These are phyloP conservation scores for Wickerhamomyces sydowiorum DNA, from an alignment of 805 yeast genomes.

Conservation along the genomic window DNA sequence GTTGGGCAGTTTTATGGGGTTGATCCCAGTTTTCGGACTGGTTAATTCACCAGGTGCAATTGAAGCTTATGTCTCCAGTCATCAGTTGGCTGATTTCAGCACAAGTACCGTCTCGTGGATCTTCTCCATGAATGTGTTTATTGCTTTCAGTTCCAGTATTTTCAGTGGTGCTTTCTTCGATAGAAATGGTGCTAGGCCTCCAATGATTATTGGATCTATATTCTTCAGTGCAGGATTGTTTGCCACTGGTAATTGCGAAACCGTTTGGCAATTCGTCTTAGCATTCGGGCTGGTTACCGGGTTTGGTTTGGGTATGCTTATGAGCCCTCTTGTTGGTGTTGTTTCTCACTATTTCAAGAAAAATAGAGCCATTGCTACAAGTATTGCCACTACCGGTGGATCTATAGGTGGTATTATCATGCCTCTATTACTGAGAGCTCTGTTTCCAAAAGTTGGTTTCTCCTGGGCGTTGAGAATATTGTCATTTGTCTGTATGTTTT, in stretches of 20 bases:
- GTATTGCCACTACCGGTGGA: constrained; percentile 45
- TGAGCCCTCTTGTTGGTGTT: constrained; percentile 54
- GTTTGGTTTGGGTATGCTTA: constrained; percentile 48
- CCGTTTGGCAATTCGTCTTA: constrained; percentile 54
- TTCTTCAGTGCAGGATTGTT: constrained; percentile 44
- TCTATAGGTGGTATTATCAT: constrained; percentile 49
- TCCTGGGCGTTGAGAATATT: constrained; percentile 52
- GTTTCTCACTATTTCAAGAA: constrained; percentile 59
- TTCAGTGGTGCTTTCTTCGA: constrained; percentile 56
- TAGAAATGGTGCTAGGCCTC: constrained; percentile 39
- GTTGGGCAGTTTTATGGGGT: constrained; percentile 53
- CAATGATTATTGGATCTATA: constrained; percentile 36
- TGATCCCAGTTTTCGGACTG: constrained; percentile 48
- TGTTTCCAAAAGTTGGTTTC: constrained; percentile 42
- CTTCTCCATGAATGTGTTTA: constrained; percentile 49
- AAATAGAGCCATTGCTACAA: constrained; percentile 50
- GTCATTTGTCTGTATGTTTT: constrained; percentile 37
- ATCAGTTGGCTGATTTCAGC: constrained; percentile 42
- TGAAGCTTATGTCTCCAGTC: constrained; percentile 49
- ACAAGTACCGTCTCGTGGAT: constrained; percentile 57
- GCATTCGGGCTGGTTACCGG: constrained; percentile 52
- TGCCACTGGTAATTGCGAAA: constrained; percentile 42
- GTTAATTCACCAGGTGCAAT: constrained; percentile 57
- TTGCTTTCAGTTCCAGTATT: constrained; percentile 43
- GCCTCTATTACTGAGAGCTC: constrained; percentile 44